A percentile compares a stretch with the other conserved stretches of the same genome.
These are phyloP conservation scores for Globisporangium paddicum DNA, from an alignment of 352 stramenopile species.

Conservation along the genomic window DNA sequence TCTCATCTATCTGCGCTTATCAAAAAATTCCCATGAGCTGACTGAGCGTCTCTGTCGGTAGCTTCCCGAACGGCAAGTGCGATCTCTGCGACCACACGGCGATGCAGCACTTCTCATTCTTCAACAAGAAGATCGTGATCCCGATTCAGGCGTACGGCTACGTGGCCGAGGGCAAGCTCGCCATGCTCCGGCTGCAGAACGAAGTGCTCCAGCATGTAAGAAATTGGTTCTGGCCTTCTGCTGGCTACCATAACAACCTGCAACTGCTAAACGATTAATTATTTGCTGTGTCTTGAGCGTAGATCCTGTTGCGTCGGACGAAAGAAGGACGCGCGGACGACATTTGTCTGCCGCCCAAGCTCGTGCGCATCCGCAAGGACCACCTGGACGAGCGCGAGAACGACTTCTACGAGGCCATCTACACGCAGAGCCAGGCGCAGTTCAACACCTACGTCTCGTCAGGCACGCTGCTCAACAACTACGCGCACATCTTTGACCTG, in stretches of 20 bases:
- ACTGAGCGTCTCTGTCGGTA: constrained; percentile 30
- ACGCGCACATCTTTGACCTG: constrained; percentile 98
- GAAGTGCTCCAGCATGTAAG: constrained; percentile 87
- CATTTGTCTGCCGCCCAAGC: constrained; percentile 86
- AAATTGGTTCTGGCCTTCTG: constrained; percentile 28
- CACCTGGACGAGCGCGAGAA: constrained; percentile 89
- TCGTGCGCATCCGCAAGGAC: constrained; percentile 86
- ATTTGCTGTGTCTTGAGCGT: constrained; percentile 4
- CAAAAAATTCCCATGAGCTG: background rate
- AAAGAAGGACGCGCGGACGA: constrained; percentile 97
- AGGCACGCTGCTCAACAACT: constrained; percentile 99
- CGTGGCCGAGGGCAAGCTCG: constrained; percentile 88
- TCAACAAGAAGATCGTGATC: constrained; percentile 98
- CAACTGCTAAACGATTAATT: background rate
- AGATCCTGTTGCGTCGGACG: constrained; percentile 96
- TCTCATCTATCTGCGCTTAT: background rate
- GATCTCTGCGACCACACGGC: constrained; percentile 90
- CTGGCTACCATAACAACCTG: too few relatives aligned
- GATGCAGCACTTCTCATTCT: constrained; percentile 97
- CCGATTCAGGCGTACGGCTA: constrained; percentile 97
- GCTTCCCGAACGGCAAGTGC: constrained; percentile 82
- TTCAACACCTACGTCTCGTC: constrained; percentile 98
- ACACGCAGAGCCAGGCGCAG: constrained; percentile 96
- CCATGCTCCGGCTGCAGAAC: constrained; percentile 97
- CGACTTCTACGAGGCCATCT: constrained; percentile 99